Evolutionary conservation across 768 basidiomycete genomes (phyloP), one percentile per base, ranked within the genome.

Genomic region (Cantharellus anzutake): DNA sequence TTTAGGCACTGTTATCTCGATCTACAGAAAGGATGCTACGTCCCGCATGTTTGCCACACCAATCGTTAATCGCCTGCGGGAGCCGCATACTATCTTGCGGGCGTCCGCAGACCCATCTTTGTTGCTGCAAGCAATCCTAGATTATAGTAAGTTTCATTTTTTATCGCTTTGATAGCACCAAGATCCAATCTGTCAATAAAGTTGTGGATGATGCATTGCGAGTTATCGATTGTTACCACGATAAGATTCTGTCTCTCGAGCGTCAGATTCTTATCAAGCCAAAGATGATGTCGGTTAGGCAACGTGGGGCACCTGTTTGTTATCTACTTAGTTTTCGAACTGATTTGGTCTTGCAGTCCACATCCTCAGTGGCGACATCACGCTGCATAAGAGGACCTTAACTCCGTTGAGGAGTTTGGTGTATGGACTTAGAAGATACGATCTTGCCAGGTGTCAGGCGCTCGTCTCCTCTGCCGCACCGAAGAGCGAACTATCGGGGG

Each of bases 361-460:
- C 65, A 83, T 88, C 60, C 73, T 86, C 20, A 81, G 81, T 50
- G 84, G 82, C 14, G 84, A 88, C 64, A 74, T 88, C 3, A 81
- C 80, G 60, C 70, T 85, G 53, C 81, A 83, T 67, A 85, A 84
- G 66, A 78, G 83, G 20, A 84, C 84, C 2, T 73, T 86, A 11
- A 81, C 80, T 42, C 85, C 85, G 0, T 76, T 88, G 65, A 83
- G 78, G 65, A 78, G 79, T 0, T 71, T 86, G 61, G 73, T 88
- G 35, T 82, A 82, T 63, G 80, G 83, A 5, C 68, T 88, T 38
- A 72, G 84, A 41, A 71, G 80, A 57, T 84, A 86, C 64, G 84
- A 88, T 63, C 70, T 79, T 37, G 84, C 85, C 64, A 76, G 84
- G 35, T 78, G 75, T 60, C 73, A 77, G 3, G 82, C 83, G 4